These are phyloP conservation scores for Pholiota conissans DNA, from an alignment of 768 basidiomycete genomes.

Conservation along the genomic window DNA sequence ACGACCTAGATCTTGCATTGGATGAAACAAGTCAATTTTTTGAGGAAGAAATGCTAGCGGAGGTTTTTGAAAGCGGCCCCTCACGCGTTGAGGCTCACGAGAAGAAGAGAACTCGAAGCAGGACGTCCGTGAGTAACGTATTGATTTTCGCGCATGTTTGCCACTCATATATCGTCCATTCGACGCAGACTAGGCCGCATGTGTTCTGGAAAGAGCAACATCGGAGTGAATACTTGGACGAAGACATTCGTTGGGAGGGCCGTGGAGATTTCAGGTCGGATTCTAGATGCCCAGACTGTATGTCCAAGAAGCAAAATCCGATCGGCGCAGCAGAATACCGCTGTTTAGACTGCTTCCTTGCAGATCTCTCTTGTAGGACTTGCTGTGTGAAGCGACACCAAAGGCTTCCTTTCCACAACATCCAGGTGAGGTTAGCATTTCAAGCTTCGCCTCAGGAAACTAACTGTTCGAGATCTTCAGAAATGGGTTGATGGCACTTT, in stretches of 20 bases:
- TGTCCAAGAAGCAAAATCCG: not conserved
- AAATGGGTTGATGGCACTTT: too few species aligned
- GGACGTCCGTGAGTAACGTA: not conserved
- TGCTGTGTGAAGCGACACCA: conserved; percentile 10
- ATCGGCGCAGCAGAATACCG: not conserved
- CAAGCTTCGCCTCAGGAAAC: too few species aligned
- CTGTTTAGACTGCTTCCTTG: conserved; percentile 7
- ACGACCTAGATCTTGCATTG: too few species aligned
- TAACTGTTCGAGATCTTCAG: too few species aligned
- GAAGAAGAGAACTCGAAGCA: not conserved
- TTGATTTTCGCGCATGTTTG: too few species aligned
- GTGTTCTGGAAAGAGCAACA: conserved; percentile 8
- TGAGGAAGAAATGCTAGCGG: conserved; percentile 10
- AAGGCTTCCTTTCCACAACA: conserved; percentile 4
- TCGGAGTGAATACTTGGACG: conserved; percentile 7
- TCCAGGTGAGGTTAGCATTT: too few species aligned
- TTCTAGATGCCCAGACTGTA: conserved; percentile 4
- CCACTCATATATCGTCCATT: not conserved
- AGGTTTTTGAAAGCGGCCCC: not conserved
- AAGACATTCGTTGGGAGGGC: conserved; percentile 6
- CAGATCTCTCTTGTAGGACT: not conserved
- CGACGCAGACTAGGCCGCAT: not conserved
- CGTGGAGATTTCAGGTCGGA: conserved; percentile 1
- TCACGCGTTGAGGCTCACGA: not conserved
- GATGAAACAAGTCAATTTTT: not conserved